Base-by-base conservation (phyloP, 1,284 basidiomycete genomes). In the Erythrobasidium hasegawianum region DNA sequence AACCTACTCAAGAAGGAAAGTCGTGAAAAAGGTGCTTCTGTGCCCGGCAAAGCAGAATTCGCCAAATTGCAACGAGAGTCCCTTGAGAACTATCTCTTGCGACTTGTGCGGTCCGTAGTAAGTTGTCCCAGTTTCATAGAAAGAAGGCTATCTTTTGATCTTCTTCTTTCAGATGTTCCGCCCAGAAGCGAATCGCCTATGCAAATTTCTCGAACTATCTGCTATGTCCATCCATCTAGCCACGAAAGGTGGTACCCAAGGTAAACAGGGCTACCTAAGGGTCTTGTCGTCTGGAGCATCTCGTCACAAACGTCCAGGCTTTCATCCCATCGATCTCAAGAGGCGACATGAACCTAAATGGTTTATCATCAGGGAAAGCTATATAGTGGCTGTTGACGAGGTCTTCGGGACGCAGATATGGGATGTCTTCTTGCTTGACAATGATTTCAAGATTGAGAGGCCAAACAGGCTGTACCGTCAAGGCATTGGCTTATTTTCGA, bases 81-180 rank as follows among this genome's bases (percentile, higher is more conserved):
- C 0, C 77, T 98, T 18, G 92, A 97, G 79, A 86, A 86, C 65
- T 99, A 98, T 76, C 83, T 97, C 4, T 83, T 97, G 52, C 85
- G 86, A 64, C 82, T 99, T 11, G 92, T 97, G 69, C 85, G 88
- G 26, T 87, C 89, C 2, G 92, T 95, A 52, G 92, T 92, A 78
- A 71, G 87, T 82, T 11, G 18, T 27, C 14, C 5, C n/a, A n/a
- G n/a, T n/a, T n/a, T n/a, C n/a, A n/a, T n/a, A n/a, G n/a, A n/a
- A n/a, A n/a, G n/a, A n/a, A n/a, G n/a, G n/a, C n/a, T n/a, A n/a
- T n/a, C n/a, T n/a, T n/a, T n/a, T n/a, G n/a, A n/a, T n/a, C n/a
- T n/a, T n/a, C n/a, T n/a, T n/a, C n/a, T n/a, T n/a, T n/a, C n/a
- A 96, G 90, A 96, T 97, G 89, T 97, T 97, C 79, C 89, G 93